Conservation (phyloP, 2,329 filamentous ascomycete genomes). For the Plenodomus biglobosus region DNA sequence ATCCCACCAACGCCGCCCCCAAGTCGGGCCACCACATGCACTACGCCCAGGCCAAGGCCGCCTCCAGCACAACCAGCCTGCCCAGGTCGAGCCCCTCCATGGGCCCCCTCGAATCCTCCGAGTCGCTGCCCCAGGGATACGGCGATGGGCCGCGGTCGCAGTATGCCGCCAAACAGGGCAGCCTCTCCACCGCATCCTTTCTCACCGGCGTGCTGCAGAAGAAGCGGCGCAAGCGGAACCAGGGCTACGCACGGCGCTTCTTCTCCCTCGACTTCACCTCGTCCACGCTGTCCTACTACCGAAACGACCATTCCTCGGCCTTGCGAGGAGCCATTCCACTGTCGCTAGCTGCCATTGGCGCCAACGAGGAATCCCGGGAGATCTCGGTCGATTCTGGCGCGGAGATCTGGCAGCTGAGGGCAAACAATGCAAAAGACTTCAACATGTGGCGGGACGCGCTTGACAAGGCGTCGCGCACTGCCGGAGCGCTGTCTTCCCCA, state of each 20-base stretch:
- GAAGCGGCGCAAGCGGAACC: slow-evolving; percentile 85
- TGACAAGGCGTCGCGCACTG: slow-evolving; percentile 71
- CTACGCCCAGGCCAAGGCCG: slow-evolving; percentile 58
- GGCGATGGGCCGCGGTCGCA: slow-evolving; percentile 48
- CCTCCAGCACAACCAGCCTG: slow-evolving; percentile 43
- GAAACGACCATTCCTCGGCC: slow-evolving; percentile 89
- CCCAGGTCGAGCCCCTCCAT: slow-evolving; percentile 46
- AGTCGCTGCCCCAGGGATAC: slow-evolving; percentile 49
- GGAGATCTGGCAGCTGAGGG: slow-evolving; percentile 92
- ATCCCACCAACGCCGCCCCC: slow-evolving; percentile 78
- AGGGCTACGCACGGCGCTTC: slow-evolving; percentile 89
- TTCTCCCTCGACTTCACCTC: slow-evolving; percentile 96
- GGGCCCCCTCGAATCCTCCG: slow-evolving; percentile 52
- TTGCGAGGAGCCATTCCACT: slow-evolving; percentile 90
- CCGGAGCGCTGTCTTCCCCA: slow-evolving; percentile 32
- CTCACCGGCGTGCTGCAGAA: slow-evolving; percentile 87
- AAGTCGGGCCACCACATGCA: slow-evolving; percentile 72
- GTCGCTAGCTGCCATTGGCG: slow-evolving; percentile 85
- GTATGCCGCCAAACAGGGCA: slow-evolving; percentile 23
- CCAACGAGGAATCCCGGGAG: slow-evolving; percentile 83
- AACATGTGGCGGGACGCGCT: slow-evolving; percentile 82
- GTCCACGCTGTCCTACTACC: slow-evolving; percentile 94
- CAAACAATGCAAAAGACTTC: slow-evolving; percentile 81
- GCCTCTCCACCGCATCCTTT: slow-evolving; percentile 54
- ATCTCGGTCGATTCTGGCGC: slow-evolving; percentile 97